Conservation (phyloP, 2,329 filamentous ascomycete genomes). For the Beauveria brongniartii region DNA sequence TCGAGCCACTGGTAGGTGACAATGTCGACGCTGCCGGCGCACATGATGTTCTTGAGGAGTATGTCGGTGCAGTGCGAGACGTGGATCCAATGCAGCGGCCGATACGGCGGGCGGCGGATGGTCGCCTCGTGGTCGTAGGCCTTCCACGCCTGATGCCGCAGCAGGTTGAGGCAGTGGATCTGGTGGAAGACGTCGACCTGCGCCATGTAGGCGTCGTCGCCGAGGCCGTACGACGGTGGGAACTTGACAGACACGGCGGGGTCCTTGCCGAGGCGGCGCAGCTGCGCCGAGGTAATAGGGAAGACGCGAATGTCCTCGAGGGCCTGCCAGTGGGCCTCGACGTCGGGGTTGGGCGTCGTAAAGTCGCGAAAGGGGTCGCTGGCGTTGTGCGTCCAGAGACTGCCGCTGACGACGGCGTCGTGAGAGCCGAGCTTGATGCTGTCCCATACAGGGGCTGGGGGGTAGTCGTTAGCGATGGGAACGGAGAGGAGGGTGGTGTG, state of each 20-base stretch:
- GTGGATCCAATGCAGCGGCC: slow-evolving; percentile 11
- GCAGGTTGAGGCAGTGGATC: slow-evolving; percentile 17
- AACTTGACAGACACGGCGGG: slow-evolving; percentile 19
- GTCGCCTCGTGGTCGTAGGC: slow-evolving; percentile 10
- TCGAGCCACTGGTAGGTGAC: slow-evolving; percentile 15
- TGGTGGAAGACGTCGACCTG: slow-evolving; percentile 23
- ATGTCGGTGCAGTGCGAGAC: slow-evolving; percentile 14
- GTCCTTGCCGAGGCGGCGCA: slow-evolving; percentile 22
- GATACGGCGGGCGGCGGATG: not conserved
- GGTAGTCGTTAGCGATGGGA: too few species aligned
- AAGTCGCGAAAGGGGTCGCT: not conserved
- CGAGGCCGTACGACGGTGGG: slow-evolving; percentile 22
- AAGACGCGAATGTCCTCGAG: slow-evolving; percentile 3
- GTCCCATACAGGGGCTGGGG: slow-evolving; percentile 3
- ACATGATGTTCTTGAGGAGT: slow-evolving; percentile 16
- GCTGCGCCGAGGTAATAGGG: slow-evolving; percentile 19
- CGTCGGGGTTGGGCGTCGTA: not conserved
- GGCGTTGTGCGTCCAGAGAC: not conserved
- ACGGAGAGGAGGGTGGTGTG: too few species aligned
- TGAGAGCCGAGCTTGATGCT: not conserved
- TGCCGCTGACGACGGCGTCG: not conserved
- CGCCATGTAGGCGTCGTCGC: slow-evolving; percentile 24
- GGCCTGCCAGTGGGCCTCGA: not conserved
- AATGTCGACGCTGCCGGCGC: slow-evolving; percentile 13
- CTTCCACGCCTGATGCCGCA: slow-evolving; percentile 13